phyloP scores from a whole-genome alignment of 163 green algal species.

The Chlamydomonas reinhardtii region DNA sequence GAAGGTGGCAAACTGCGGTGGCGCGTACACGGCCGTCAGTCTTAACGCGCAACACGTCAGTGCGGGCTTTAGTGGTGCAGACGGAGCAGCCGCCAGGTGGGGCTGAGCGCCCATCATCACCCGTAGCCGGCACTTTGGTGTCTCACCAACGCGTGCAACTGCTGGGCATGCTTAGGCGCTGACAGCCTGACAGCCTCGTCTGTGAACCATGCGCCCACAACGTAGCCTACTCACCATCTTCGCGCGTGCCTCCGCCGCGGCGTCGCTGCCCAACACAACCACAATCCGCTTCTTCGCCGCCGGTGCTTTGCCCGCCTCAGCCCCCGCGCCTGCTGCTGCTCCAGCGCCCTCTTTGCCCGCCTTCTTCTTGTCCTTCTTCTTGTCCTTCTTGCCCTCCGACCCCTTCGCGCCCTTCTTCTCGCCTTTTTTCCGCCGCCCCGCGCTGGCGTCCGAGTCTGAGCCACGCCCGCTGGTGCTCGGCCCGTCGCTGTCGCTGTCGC shows the following conservation, averaged over 20 bases:
- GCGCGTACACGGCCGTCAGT: background rate
- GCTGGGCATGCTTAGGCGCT: no score
- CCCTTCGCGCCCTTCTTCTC: background rate
- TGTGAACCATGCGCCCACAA: no score
- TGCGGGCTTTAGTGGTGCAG: no score
- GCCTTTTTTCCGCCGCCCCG: background rate
- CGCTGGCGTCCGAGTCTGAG: background rate
- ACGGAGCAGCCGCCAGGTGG: no score
- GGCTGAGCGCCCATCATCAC: no score
- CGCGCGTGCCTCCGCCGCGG: background rate
- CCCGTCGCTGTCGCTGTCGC: slow-evolving; percentile 3
- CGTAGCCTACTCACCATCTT: slow-evolving; percentile 16
- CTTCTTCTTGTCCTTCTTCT: background rate
- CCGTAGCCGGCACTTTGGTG: no score
- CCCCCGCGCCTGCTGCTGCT: slow-evolving; percentile 21
- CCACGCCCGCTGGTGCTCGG: slow-evolving; percentile 14
- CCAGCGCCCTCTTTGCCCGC: background rate
- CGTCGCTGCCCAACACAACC: slow-evolving; percentile 45
- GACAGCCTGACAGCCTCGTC: no score
- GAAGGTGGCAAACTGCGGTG: slow-evolving; percentile 56
- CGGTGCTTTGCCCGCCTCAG: background rate
- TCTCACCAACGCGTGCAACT: no score
- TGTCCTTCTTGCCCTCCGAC: slow-evolving; percentile 22
- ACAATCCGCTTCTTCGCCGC: slow-evolving; percentile 47
- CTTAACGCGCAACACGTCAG: background rate